Percentiles rank a stretch among this genome's conserved stretches.
Evolutionary conservation across 1,284 basidiomycete species (phyloP).

Genomic region (Apiotrichum veenhuisii): DNA sequence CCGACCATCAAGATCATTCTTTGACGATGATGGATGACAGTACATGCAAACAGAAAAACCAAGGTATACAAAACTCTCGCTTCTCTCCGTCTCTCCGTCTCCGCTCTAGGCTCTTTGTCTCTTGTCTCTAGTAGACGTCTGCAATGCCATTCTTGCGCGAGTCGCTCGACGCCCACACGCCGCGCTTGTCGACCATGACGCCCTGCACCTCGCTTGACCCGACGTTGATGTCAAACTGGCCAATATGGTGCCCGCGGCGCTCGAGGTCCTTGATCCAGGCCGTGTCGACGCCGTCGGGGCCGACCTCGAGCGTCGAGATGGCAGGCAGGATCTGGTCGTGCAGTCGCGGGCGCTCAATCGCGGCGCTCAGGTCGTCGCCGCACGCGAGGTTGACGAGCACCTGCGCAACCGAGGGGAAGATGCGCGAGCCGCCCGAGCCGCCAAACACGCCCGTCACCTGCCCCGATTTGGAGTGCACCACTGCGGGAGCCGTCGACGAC

Average conservation of each 20-base stretch:
- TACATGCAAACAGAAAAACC: neutral
- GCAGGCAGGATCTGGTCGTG: conserved; percentile 84
- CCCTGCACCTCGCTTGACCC: conserved; percentile 58
- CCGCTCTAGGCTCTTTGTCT: neutral
- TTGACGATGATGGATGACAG: neutral
- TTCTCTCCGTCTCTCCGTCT: neutral
- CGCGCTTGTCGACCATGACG: conserved; percentile 57
- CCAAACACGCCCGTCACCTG: conserved; percentile 70
- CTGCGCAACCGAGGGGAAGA: conserved; percentile 77
- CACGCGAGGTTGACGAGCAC: conserved; percentile 76
- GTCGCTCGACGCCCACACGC: conserved; percentile 41
- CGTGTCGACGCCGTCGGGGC: conserved; percentile 54
- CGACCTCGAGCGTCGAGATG: conserved; percentile 61
- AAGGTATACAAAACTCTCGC: neutral
- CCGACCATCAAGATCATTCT: too few relatives aligned
- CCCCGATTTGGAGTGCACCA: conserved; percentile 70
- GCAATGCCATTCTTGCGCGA: conserved; percentile 47
- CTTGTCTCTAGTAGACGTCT: conserved; percentile 36
- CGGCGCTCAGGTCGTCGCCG: conserved; percentile 71
- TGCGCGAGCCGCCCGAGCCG: conserved; percentile 80
- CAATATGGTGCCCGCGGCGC: conserved; percentile 67
- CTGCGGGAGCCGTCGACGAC: conserved; percentile 75
- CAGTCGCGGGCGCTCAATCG: conserved; percentile 82
- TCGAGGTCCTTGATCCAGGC: conserved; percentile 59
- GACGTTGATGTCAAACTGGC: conserved; percentile 51